Conservation (phyloP, 2,329 filamentous ascomycete species). For the Trichoderma koningiopsis region DNA sequence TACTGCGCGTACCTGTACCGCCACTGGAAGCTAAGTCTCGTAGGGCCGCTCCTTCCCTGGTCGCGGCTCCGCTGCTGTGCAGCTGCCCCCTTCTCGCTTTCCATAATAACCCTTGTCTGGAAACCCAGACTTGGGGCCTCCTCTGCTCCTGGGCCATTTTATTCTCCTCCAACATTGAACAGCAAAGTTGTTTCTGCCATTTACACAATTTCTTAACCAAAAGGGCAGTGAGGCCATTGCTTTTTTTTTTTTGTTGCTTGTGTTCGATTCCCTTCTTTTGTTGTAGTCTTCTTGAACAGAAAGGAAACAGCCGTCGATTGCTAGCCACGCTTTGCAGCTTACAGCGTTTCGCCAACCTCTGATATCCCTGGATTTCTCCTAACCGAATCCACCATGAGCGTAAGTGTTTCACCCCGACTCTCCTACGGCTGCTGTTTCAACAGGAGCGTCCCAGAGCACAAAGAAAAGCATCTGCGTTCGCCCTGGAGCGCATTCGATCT, state of each 20-base stretch:
- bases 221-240: neutral
- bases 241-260: neutral
- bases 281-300: neutral
- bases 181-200: slow-evolving; percentile 8
- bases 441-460: slow-evolving; percentile 8
- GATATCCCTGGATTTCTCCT: slow-evolving; percentile 10
- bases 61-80: slow-evolving; percentile 15
- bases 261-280: neutral
- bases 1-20: neutral
- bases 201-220: slow-evolving; percentile 4
- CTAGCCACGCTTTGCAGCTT: neutral
- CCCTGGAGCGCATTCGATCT: neutral
- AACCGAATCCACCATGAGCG: slow-evolving; percentile 33
- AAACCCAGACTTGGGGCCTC: slow-evolving; percentile 16
- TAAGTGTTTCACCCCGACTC: slow-evolving; percentile 34
- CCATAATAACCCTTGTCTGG: slow-evolving; percentile 22
- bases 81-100: slow-evolving; percentile 22
- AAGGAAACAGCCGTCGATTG: neutral
- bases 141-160: slow-evolving; percentile 23
- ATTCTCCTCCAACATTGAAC: slow-evolving; percentile 17
- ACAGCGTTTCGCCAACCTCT: neutral
- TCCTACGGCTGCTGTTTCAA: slow-evolving; percentile 32
- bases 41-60: slow-evolving; percentile 18
- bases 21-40: neutral
- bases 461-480: slow-evolving; percentile 10